Evolutionary conservation across 2,329 filamentous ascomycete species (phyloP), one percentile per base, ranked within the genome.

Genomic region (Stagonosporopsis rhizophila): DNA sequence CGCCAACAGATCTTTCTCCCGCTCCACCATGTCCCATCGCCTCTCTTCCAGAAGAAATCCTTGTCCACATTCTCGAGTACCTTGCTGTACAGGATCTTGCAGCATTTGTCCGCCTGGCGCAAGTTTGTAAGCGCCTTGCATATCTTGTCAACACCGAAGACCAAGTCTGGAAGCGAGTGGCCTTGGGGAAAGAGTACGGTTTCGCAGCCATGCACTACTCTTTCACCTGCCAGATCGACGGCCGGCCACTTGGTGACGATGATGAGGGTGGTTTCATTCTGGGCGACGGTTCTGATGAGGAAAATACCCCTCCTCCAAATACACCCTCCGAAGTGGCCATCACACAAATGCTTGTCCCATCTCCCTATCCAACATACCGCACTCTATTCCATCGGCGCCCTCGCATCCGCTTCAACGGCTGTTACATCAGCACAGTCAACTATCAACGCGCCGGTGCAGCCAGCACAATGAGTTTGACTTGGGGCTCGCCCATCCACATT

Each of bases 361-460:
- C 69, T 2, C 45, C 59, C 14, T 79, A 78, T 59, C 73, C 74
- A 20, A 78, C 76, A 44, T 82, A 70, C 75, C 85, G 84, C 68
- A 76, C 80, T 49, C 91, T 96, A 80, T 96, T 96, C 79, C 90
- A 89, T 35, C 80, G 82, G 5, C 89, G 92, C 14, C 94, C 95
- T 2, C 88, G 95, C 39, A 84, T 98, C 58, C 91, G 95, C 55
- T 99, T 96, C 81, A 95, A 95, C 69, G 95, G 95, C 23, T 90
- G 92, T 77, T 99, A 99, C 79, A 98, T 99, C 76, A 91, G 88
- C 75, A 98, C 94, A 0, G 92, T 96, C 56, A 98, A 98, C 79
- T 99, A 99, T 78, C 87, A 91, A 45, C 90, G 95, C 22, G 81
- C 91, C 0, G 95, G 95, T 28, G 89, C 89, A 56, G 83, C 88